Base-by-base conservation (phyloP, 2,329 filamentous ascomycete genomes). In the Trichoderma arundinaceum region DNA sequence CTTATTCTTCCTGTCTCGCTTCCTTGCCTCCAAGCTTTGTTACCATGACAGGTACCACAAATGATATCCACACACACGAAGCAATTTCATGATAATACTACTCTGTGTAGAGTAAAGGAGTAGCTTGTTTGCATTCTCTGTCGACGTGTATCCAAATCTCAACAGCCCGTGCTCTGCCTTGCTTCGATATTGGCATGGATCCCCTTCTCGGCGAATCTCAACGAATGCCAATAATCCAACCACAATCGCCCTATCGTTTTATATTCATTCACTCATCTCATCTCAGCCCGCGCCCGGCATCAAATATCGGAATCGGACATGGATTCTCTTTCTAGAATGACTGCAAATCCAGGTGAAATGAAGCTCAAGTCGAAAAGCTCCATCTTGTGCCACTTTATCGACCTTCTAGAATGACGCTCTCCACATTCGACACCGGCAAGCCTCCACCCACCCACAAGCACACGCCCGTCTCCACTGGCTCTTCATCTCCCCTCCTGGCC, bases 321-420 rank as follows among this genome's bases (percentile, higher is more conserved):
- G 48, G n/a, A 38, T 38, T 22, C 44, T 19, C 43, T 38, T 59
- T 28, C 22, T 28, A 28, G 22, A 28, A 28, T 28, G 22, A 28
- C 22, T 28, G 22, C 22, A 28, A 28, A 28, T 22, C 35, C 48
- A 63, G 38, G 9, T 53, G 48, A 63, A 54, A 54, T 54, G 49
- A 63, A 63, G 59, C 49, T 63, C 49, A 35, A 54, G 48, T 35
- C 28, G 4, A 44, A 46, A 7, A 54, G 59, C 59, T 63, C 59
- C 59, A 46, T 54, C 54, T 65, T 53, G 53, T 41, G 44, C 62
- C 43, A 58, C 52, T 44, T 19, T 52, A 58, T 59, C 53, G 46
- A 35, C 44, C 62, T 68, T 68, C 67, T 64, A 68, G 67, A 68
- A 68, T 69, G 51, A 67, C 65, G 43, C 60, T 64, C 67, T 67